A percentile compares a stretch with the other conserved stretches of the same genome.
These are phyloP conservation scores for Punctularia strigosozonata DNA, from an alignment of 768 basidiomycete genomes.

Conservation along the genomic window DNA sequence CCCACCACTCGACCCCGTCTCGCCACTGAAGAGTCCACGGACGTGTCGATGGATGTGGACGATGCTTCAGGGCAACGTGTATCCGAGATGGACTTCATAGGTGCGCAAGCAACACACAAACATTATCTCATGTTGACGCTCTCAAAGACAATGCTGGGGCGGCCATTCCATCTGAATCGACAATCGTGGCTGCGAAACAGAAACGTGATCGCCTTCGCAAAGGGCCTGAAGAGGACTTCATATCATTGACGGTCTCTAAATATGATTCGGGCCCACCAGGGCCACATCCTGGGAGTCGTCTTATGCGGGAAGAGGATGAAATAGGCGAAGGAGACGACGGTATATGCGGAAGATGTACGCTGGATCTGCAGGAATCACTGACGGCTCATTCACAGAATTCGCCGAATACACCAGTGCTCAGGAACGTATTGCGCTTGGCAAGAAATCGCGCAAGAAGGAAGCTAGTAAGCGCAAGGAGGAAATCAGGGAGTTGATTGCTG, in stretches of 20 bases:
- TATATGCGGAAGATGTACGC: constrained; percentile 19
- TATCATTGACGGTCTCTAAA: constrained; percentile 62
- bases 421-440: constrained; percentile 77
- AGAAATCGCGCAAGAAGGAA: constrained; percentile 67
- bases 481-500: constrained; percentile 74
- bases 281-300: constrained; percentile 76
- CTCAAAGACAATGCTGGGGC: constrained; percentile 25
- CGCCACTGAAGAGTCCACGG: constrained; percentile 22
- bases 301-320: constrained; percentile 81
- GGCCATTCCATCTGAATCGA: constrained; percentile 57
- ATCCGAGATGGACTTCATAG: constrained; percentile 14
- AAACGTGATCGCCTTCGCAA: constrained; percentile 58
- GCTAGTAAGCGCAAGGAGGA: constrained; percentile 51
- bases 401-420: constrained; percentile 83
- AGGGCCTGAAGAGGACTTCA: constrained; percentile 53
- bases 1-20: constrained; percentile 37
- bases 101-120: constrained; percentile 18
- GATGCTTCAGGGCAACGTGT: constrained; percentile 23
- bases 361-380: background rate
- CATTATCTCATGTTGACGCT: background rate
- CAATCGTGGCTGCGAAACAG: constrained; percentile 63
- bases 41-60: constrained; percentile 33
- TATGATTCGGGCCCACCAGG: constrained; percentile 44
- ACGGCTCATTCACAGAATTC: constrained; percentile 38
- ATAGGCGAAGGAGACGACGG: constrained; percentile 84